Conservation (phyloP, 2,329 filamentous ascomycete genomes). For the Pseudocercospora fuligena region DNA sequence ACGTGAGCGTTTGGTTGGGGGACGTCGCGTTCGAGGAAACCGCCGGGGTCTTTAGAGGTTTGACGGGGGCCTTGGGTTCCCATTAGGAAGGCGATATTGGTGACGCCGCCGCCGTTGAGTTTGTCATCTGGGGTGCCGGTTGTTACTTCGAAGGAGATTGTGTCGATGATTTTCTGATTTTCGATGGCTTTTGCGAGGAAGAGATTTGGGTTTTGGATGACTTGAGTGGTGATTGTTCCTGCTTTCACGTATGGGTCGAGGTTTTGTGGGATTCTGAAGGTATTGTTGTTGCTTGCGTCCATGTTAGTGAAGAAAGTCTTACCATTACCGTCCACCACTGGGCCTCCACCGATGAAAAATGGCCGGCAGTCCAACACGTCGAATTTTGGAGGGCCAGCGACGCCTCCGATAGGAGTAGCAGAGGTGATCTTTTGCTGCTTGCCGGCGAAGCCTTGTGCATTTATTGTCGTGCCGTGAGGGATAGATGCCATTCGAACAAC, state of each 20-base stretch:
- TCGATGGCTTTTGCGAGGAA: conserved; percentile 33
- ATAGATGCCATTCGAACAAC: conserved; percentile 48
- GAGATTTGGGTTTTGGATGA: conserved; percentile 27
- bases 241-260: conserved; percentile 36
- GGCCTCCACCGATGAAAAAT: conserved; percentile 19
- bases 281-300: conserved; percentile 21
- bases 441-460: conserved; percentile 43
- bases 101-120: conserved; percentile 40
- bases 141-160: conserved; percentile 40
- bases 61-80: conserved; percentile 13
- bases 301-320: conserved; percentile 13
- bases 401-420: conserved; percentile 20
- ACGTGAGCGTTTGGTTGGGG: conserved; percentile 36
- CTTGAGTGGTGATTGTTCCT: conserved; percentile 42
- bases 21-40: conserved; percentile 16
- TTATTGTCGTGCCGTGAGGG: conserved; percentile 52
- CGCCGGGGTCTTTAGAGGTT: neutral
- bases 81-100: conserved; percentile 40
- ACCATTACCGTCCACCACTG: neutral
- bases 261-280: conserved; percentile 40
- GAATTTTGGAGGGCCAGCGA: conserved; percentile 27
- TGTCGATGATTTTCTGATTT: conserved; percentile 41
- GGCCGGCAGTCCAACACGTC: conserved; percentile 38
- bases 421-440: conserved; percentile 8
- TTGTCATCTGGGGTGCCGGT: conserved; percentile 29